phyloP scores from a whole-genome alignment of 2,329 filamentous ascomycete genomes.

The Elsinoe australis region DNA sequence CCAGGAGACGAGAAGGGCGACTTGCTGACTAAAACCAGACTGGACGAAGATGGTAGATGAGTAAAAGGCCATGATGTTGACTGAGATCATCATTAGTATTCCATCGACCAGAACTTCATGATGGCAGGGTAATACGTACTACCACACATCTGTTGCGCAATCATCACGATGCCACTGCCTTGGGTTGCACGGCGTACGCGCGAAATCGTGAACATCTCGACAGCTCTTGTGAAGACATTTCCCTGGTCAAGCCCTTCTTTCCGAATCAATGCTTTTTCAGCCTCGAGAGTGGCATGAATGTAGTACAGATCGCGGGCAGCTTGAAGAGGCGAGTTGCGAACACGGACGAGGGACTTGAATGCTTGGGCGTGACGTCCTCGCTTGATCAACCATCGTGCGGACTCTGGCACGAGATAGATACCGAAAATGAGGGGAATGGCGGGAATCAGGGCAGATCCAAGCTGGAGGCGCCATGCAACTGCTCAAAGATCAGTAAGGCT shows the following conservation, averaged over 20 bases:
- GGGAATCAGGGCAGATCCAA: constrained; percentile 58
- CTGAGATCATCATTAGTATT: constrained; percentile 16
- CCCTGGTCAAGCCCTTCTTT: too few relatives aligned
- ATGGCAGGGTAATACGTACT: background rate
- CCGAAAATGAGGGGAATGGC: constrained; percentile 53
- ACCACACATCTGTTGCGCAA: constrained; percentile 28
- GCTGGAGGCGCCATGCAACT: constrained; percentile 53
- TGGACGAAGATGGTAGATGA: constrained; percentile 25
- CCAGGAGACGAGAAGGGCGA: constrained; percentile 26
- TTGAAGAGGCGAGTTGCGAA: constrained; percentile 19
- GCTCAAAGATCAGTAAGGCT: too few relatives aligned
- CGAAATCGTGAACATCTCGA: constrained; percentile 41
- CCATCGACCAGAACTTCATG: background rate
- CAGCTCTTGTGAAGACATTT: constrained; percentile 34
- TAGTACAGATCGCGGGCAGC: constrained; percentile 24
- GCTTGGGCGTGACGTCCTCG: constrained; percentile 23
- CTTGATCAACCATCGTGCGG: constrained; percentile 26
- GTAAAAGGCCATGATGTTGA: constrained; percentile 30
- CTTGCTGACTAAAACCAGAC: constrained; percentile 22
- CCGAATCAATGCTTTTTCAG: constrained; percentile 15
- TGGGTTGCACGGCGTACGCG: constrained; percentile 27
- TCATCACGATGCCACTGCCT: constrained; percentile 29
- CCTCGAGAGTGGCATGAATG: constrained; percentile 22
- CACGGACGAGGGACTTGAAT: constrained; percentile 2
- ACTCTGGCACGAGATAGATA: constrained; percentile 43